Evolutionary conservation across 495 filamentous ascomycete species (phyloP), one percentile per base, ranked within the genome.

Genomic region (Podospora australis): DNA sequence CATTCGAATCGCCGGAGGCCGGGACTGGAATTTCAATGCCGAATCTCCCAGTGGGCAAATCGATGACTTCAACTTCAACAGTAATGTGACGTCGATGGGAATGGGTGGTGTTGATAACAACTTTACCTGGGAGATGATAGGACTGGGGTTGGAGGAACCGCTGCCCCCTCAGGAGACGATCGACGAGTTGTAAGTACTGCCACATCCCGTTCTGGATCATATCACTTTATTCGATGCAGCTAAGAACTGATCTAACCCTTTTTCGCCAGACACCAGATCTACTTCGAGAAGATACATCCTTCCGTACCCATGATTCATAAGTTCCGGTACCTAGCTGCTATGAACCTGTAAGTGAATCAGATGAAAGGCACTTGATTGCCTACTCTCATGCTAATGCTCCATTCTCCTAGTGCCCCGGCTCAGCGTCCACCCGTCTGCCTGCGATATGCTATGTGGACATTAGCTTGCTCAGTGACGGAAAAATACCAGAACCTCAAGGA

Each of bases 391-490:
- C 25, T 28, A 22, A 30, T 47, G 32, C 58, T 70, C 57, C 26
- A 36, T 23, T 11, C 7, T 19, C 14, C 10, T 25, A 79, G 76
- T 36, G 79, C 89, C 16, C 90, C 90, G 6, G 81, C 80, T 48
- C 83, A 89, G 68, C 81, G 92, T 39, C 92, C 92, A 13, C 90
- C 91, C 4, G 81, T 96, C 2, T 86, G 83, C 50, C 70, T 98
- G 25, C 84, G 94, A 36, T 98, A 98, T 67, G 87, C 85, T 24
- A 92, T 96, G 68, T 98, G 92, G 92, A 84, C 82, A 42, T 72
- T 90, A 49, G 90, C 92, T 21, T 88, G 89, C 28, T 82, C 86
- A 1, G 75, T 90, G 28, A 82, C 78, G 9, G 88, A 95, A 13
- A 92, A 88, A 56, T 95, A 87, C 62, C 70, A 73, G 10, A 74